Evolutionary conservation across 176 grass and related monocot species (phyloP), one percentile per base, ranked within the genome.

Genomic region (Phoenix roebelenii): DNA sequence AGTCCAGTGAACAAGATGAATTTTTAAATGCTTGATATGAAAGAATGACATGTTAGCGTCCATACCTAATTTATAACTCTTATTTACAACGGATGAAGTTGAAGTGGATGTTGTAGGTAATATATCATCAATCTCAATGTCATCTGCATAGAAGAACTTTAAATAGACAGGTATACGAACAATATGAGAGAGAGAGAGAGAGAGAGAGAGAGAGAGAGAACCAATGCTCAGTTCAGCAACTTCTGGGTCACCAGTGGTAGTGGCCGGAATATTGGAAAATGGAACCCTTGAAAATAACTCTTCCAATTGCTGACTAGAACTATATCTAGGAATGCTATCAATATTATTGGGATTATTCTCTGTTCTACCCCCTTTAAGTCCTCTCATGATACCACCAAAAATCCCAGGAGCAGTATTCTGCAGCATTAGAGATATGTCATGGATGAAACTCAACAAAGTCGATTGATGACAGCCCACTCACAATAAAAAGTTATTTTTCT

Each of bases 81-180:
- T 70, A 22, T 70, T 82, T 30, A 69, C 24, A 53, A 17, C 20
- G 22, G 54, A 54, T 60, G 79, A 70, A 1, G 75, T 50, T 4
- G 83, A 15, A 79, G 83, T 61, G 52, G 70, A 4, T 51, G 63
- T 51, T 17, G 65, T 58, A 51, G 84, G 58, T 65, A 60, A 28
- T 15, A 62, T 58, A 68, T 82, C 81, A 67, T 89, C 89, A 61
- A 80, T 88, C 60, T 76, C 75, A 22, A 96, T 88, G 79, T 96
- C 85, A 78, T 96, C 85, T 95, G 79, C 81, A 60, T 44, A 73
- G 39, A 53, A 66, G 59, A 73, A 54, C 3, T 61, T 52, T 23
- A 66, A 50, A 66, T 72, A 74, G 67, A 64, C 72, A 20, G 26
- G 53, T 28, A 81, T 7, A 44, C 35, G 12, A 7, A 44, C 7